Evolutionary conservation across 202 grass and related monocot genomes (phyloP), one percentile per base, ranked within the genome.

Genomic region (Dendrocalamus latiflorus): DNA sequence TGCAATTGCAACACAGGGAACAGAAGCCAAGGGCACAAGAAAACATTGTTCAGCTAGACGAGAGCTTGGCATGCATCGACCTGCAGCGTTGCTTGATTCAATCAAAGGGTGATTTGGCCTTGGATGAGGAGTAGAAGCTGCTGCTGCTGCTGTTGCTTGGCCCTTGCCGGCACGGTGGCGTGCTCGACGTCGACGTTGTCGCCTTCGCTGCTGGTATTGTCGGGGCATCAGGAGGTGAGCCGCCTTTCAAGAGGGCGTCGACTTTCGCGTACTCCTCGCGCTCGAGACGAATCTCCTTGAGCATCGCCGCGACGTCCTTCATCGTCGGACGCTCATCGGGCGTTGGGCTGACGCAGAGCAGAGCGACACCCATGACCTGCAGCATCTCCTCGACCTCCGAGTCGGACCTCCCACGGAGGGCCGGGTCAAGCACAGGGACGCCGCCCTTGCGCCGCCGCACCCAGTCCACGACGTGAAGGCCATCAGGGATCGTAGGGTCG

Each of bases 251-350:
- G 15, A 95, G 88, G 22, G 74, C 83, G 3, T 95, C 95, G 0
- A 91, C 91, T 5, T 87, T 93, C 11, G 91, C 88, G 11, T 90
- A 62, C 24, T 98, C 92, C 73, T 98, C 95, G 26, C 88, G 91
- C 50, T 98, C 95, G n/a, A n/a, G n/a, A n/a, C n/a, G n/a, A n/a
- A n/a, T n/a, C n/a, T n/a, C n/a, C n/a, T n/a, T n/a, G n/a, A n/a
- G 88, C 95, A 98, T 95, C 0, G 93, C 95, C 0, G 93, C 87
- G 30, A 98, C 95, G 74, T 98, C 95, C 82, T 95, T 98, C 95
- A 98, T 98, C 0, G 95, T 76, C 3, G 95, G 95, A 2, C 95
- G 85, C 62, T 98, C 95, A 2, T 98, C 95, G 1, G 93, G 95
- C 55, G 78, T 47, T 0, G 90, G 73, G 81, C 80, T 93, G 12